phyloP scores from a whole-genome alignment of 371 early-diverging fungal genomes.

The Dinochytrium kinnereticum region DNA sequence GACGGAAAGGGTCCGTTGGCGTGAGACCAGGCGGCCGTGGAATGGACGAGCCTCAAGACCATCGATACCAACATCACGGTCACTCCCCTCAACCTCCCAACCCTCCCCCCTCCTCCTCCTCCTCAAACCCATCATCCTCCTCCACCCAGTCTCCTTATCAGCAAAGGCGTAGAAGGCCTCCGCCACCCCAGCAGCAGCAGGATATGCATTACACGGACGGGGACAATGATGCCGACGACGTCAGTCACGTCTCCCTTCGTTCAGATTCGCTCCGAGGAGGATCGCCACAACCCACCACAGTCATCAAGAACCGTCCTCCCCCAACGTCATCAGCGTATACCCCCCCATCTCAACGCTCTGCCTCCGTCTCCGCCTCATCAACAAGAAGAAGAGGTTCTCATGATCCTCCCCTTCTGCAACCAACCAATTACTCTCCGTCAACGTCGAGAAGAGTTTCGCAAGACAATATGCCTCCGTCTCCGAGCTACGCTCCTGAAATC shows the following conservation, averaged over 20 bases:
- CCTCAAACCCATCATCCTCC: background rate
- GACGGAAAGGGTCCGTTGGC: constrained; percentile 5
- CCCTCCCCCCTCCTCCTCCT: background rate
- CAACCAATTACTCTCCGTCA: background rate
- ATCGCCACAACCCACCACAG: constrained; percentile 10
- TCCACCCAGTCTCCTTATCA: too few relatives aligned
- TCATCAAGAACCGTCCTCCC: background rate
- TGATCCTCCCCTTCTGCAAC: background rate
- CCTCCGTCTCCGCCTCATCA: background rate
- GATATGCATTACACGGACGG: background rate
- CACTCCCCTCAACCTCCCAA: background rate
- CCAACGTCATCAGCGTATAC: background rate
- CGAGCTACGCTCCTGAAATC: background rate
- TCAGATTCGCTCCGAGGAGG: constrained; percentile 13
- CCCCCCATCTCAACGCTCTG: background rate
- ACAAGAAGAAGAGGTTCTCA: background rate
- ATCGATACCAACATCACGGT: background rate
- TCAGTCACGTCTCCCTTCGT: background rate
- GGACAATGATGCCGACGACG: background rate
- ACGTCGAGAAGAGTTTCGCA: background rate
- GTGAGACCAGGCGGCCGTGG: background rate
- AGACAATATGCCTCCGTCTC: constrained; percentile 9
- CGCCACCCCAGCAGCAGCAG: background rate
- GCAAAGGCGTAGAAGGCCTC: background rate
- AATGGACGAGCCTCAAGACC: background rate